phyloP scores from a whole-genome alignment of 2,329 filamentous ascomycete species.

The Alternaria atra region DNA sequence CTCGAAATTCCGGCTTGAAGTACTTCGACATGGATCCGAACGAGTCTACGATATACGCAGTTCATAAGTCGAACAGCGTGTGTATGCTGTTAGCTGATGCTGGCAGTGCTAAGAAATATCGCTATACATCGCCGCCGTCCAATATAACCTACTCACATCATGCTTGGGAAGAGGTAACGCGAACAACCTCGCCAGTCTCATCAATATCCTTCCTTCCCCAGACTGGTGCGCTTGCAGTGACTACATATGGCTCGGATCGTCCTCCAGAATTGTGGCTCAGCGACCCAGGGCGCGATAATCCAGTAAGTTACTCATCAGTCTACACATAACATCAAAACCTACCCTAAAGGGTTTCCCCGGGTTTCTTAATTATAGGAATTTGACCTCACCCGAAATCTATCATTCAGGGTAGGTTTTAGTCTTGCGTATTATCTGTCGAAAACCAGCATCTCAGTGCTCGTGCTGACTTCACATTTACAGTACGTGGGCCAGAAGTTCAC shows the following conservation, averaged over 20 bases:
- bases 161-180: conserved; percentile 32
- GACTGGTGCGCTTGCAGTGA: conserved; percentile 41
- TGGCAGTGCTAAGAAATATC: conserved; percentile 2
- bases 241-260: conserved; percentile 40
- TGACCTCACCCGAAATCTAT: background rate
- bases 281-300: conserved; percentile 36
- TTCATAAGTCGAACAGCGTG: conserved; percentile 35
- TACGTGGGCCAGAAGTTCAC: conserved; percentile 42
- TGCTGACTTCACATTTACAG: background rate
- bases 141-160: conserved; percentile 27
- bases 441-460: no score
- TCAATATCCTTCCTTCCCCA: conserved; percentile 40
- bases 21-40: conserved; percentile 41
- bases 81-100: conserved; percentile 22
- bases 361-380: background rate
- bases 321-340: background rate
- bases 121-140: background rate
- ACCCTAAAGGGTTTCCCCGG: background rate
- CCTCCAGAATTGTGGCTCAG: conserved; percentile 39
- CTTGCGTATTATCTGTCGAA: background rate
- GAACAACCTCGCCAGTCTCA: conserved; percentile 41
- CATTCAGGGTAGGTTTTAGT: background rate
- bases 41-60: conserved; percentile 34
- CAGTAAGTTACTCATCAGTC: conserved; percentile 10
- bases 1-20: conserved; percentile 16